A percentile compares a stretch with the other conserved stretches of the same genome.
Conservation (phyloP, 257 asterid genomes). For the Petunia secreta region DNA sequence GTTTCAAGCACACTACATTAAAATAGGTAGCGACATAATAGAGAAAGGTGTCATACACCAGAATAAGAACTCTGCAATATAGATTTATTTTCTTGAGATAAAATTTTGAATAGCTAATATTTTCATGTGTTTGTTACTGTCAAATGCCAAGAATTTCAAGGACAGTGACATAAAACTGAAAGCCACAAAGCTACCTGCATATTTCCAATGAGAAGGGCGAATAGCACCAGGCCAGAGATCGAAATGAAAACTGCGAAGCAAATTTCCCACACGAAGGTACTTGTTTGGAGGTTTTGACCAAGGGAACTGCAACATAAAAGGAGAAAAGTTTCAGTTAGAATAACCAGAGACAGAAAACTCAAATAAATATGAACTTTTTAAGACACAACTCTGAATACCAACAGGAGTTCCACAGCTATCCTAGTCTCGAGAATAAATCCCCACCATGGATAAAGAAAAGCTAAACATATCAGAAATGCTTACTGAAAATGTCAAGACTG, state of each 20-base stretch:
- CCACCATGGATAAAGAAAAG: neutral
- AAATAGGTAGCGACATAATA: neutral
- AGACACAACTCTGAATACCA: slow-evolving; percentile 2
- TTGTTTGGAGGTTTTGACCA: slow-evolving; percentile 96
- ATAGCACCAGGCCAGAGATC: slow-evolving; percentile 88
- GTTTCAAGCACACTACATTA: neutral
- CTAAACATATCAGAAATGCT: neutral
- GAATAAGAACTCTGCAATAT: slow-evolving; percentile 21
- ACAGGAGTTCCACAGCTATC: neutral
- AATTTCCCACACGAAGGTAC: slow-evolving; percentile 91
- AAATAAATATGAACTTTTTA: neutral
- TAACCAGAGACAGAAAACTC: slow-evolving; percentile 5
- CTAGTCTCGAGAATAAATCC: neutral
- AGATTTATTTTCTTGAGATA: slow-evolving; percentile 5
- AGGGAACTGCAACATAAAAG: slow-evolving; percentile 68
- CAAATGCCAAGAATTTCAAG: neutral
- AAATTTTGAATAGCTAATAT: neutral
- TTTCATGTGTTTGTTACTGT: neutral
- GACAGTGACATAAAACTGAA: neutral
- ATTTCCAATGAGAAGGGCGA: slow-evolving; percentile 91
- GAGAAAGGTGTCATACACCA: neutral
- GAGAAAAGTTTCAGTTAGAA: slow-evolving; percentile 3
- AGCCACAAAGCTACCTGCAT: slow-evolving; percentile 73
- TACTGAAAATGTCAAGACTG: neutral
- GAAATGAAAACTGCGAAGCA: slow-evolving; percentile 94